Base-by-base conservation (phyloP, 495 filamentous ascomycete genomes). In the Lophiostoma macrostomum region DNA sequence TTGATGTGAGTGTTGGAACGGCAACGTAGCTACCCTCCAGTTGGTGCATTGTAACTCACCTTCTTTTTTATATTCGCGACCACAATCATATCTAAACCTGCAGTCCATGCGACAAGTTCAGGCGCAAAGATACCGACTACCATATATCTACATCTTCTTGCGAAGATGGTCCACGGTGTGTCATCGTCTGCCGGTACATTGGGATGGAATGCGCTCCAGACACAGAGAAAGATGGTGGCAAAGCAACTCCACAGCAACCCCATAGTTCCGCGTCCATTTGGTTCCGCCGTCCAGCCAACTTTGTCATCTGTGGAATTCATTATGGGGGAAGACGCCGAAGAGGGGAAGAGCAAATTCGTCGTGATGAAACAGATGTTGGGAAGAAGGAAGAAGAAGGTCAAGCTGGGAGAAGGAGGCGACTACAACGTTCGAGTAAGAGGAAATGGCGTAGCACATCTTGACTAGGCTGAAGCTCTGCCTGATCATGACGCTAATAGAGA, bases 231-330 rank as follows among this genome's bases (percentile, higher is more conserved):
- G 5, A 56, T 39, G 5, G 52, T 56, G 6, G 23, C 3, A 5
- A 39, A 20, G 24, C 43, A 56, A 16, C 19, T 30, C 3, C 20
- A 43, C 10, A 56, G 8, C 2, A 56, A 16, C 5, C 13, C 28
- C 19, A 50, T 2, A 30, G 52, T 56, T 6, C 52, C 52, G 12
- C 52, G 28, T n/a, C n/a, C n/a, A n/a, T n/a, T n/a, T n/a, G n/a
- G n/a, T n/a, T n/a, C n/a, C n/a, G n/a, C n/a, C n/a, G n/a, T n/a
- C n/a, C n/a, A n/a, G n/a, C n/a, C n/a, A n/a, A n/a, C n/a, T n/a
- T n/a, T n/a, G n/a, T n/a, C n/a, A n/a, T n/a, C n/a, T n/a, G n/a
- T n/a, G n/a, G n/a, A n/a, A n/a, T n/a, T n/a, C n/a, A n/a, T n/a
- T n/a, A n/a, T n/a, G n/a, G n/a, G n/a, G n/a, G n/a, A n/a, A n/a